Base-by-base conservation (phyloP, 192 early-diverging fungal species). In the Coemansia sp. region DNA sequence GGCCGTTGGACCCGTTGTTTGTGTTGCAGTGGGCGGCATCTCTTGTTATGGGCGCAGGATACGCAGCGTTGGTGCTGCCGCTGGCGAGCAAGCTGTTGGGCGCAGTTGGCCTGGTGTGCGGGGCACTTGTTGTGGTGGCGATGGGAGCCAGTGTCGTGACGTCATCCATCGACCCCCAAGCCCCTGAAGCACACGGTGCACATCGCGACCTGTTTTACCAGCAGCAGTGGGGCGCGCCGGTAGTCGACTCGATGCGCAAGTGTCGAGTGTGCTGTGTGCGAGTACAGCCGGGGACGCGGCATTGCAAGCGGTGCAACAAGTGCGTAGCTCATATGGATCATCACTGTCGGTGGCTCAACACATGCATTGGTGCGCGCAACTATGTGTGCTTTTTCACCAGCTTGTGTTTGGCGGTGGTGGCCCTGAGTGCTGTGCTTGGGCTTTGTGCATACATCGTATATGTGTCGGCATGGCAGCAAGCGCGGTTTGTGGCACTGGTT, bases 231-330 rank as follows among this genome's bases (percentile, higher is more conserved):
- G 82, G 82, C 17, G 43, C 71, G 21, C 73, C 73, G 1, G 76
- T 48, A 2, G 66, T 79, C 22, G 67, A 83, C 0, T 25, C 17
- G 4, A 62, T 70, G 5, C 32, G 56, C 25, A 24, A 54, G 22
- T 83, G 81, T 47, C 66, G 73, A 14, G 75, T 83, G 11, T 83
- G 81, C 57, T 62, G 66, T n/a, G 64, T 67, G 7, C 25, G 39
- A 3, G 55, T 58, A 0, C 24, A 41, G 3, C 58, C 55, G 4
- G 38, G 19, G 12, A 83, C 81, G 3, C 69, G 81, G 12, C 81
- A 83, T 56, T 83, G 81, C 62, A 83, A 83, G 65, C 66, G 72
- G 10, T 83, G 81, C 70, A 79, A 79, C 65, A 78, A 78, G 41
- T 83, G 81, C 55, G 70, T 83, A n/a, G 63, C 64, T 4, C 14